A percentile compares a stretch with the other conserved stretches of the same genome.
Evolutionary conservation across 1,139 yeast genomes (phyloP).

Genomic region (Blastobotrys apis): DNA sequence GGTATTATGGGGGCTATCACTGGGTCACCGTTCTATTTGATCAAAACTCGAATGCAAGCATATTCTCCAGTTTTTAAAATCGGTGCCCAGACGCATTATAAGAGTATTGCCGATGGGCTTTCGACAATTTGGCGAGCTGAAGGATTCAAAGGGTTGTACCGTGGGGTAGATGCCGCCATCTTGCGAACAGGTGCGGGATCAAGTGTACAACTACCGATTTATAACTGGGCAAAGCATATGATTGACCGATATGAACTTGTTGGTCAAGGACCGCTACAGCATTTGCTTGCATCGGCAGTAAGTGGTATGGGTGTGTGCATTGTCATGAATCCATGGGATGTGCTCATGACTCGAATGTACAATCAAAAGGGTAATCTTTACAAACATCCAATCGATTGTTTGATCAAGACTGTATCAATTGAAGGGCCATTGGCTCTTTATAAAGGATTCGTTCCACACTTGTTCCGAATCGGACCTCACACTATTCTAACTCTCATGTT

Average conservation of each 20-base stretch:
- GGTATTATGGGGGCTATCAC: slow-evolving; percentile 87
- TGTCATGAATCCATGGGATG: slow-evolving; percentile 98
- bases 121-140: slow-evolving; percentile 56
- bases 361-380: slow-evolving; percentile 89
- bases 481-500: slow-evolving; percentile 85
- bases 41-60: slow-evolving; percentile 96
- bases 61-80: slow-evolving; percentile 63
- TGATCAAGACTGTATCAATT: slow-evolving; percentile 67
- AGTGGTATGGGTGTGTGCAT: slow-evolving; percentile 92
- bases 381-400: slow-evolving; percentile 83
- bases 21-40: slow-evolving; percentile 87
- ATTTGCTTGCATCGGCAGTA: slow-evolving; percentile 67
- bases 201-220: slow-evolving; percentile 90
- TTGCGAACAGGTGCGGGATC: slow-evolving; percentile 95
- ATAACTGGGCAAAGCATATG: slow-evolving; percentile 67
- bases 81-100: slow-evolving; percentile 91
- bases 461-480: slow-evolving; percentile 91
- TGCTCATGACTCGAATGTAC: slow-evolving; percentile 86
- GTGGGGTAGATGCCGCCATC: slow-evolving; percentile 94
- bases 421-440: slow-evolving; percentile 90
- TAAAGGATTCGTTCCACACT: slow-evolving; percentile 92
- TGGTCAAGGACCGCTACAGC: slow-evolving; percentile 64
- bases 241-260: slow-evolving; percentile 47
- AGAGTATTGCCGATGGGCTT: slow-evolving; percentile 64
- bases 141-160: slow-evolving; percentile 73